Evolutionary conservation across 768 basidiomycete species (phyloP).

Genomic region (Lyophyllum semitale): DNA sequence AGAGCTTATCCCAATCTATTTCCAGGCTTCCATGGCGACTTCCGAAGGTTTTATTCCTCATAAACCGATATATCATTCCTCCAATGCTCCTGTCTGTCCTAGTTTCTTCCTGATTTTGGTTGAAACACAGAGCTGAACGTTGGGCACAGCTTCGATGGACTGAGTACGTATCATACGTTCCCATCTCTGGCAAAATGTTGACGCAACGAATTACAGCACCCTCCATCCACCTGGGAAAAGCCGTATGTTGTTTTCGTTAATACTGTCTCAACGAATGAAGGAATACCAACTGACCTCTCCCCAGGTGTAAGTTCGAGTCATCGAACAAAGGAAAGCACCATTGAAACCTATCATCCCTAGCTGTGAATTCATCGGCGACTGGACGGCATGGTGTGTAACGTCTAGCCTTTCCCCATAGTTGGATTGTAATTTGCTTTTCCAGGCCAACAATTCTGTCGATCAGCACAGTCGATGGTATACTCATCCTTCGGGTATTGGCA

Average conservation of each 20-base stretch:
- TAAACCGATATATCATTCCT: conserved; percentile 29
- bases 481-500: conserved; percentile 22
- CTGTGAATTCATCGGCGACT: conserved; percentile 20
- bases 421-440: neutral
- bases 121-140: neutral
- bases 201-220: neutral
- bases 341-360: neutral
- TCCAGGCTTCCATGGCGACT: conserved; percentile 26
- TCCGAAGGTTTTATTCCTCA: conserved; percentile 28
- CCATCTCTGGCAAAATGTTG: neutral
- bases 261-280: neutral
- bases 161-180: conserved; percentile 14
- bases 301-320: conserved; percentile 2
- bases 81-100: conserved; percentile 28
- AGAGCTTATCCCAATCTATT: neutral
- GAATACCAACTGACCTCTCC: conserved; percentile 1
- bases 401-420: neutral
- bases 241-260: neutral
- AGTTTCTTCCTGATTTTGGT: neutral
- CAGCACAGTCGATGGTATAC: conserved; percentile 23
- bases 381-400: conserved; percentile 19
- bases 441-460: conserved; percentile 23
- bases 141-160: conserved; percentile 20
- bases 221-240: conserved; percentile 2
- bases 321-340: neutral